Evolutionary conservation across 768 basidiomycete genomes (phyloP), one percentile per base, ranked within the genome.

Genomic region (Pleurotus giganteus): DNA sequence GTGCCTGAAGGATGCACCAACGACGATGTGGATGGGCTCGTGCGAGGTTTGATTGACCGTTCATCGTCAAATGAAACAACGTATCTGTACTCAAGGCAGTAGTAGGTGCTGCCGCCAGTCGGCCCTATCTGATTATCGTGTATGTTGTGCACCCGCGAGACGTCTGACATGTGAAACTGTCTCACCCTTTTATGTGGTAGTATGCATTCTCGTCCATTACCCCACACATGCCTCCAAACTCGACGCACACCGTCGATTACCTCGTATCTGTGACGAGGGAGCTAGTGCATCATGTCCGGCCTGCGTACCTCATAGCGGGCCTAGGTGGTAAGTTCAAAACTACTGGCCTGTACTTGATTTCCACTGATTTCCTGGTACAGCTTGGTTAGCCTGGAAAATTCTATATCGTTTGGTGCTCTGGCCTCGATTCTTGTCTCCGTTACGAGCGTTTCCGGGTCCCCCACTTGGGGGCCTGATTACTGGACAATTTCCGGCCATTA

Each of bases 401-500:
- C 13, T 72, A 9, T 66, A 74, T 56, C 66, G 63, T 15, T 51
- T 70, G 37, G 32, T 71, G 24, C 34, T 76, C 27, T 70, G 66
- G 42, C 74, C 74, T 4, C 57, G 60, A 17, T 58, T 69, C 56
- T 57, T 76, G 45, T 76, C 74, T 2, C 72, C 72, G 3, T 63
- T 76, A 19, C 67, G 76, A 17, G 52, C 61, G 6, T 58, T 75
- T 11, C 75, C 76, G 1, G 74, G 75, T 0, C 76, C 74, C 0
- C 64, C 75, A 3, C 58, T 66, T 3, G 68, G 69, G 0, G 58
- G 71, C 43, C 59, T 59, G 4, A 15, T 77, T 34, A 54, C 65
- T 41, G 79, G 80, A 1, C 73, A 79, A 51, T 74, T 72, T 57
- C 62, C 61, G 3, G 60, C 55, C 5, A 74, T 80, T 47, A 65